phyloP scores from a whole-genome alignment of 1,284 basidiomycete genomes.

The Phaffia rhodozyma region DNA sequence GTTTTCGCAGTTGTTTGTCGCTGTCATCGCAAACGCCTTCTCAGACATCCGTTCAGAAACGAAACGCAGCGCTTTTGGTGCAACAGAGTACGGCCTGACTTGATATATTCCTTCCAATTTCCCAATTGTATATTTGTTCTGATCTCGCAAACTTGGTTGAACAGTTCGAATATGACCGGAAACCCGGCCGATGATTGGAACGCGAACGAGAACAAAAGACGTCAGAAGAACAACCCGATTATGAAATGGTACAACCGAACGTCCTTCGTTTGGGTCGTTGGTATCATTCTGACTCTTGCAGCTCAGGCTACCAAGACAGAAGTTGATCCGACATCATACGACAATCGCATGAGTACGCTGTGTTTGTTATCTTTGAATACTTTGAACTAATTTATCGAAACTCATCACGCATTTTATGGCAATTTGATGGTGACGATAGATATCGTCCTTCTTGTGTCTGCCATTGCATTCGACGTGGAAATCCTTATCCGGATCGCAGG shows the following conservation, averaged over 20 bases:
- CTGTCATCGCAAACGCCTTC: constrained; percentile 93
- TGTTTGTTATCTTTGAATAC: neutral
- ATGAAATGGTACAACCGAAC: constrained; percentile 28
- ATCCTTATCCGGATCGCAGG: constrained; percentile 65
- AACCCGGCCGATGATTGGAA: neutral
- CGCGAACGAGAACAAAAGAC: constrained; percentile 26
- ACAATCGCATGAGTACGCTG: constrained; percentile 35
- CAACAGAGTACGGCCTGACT: constrained; percentile 44
- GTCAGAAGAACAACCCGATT: constrained; percentile 49
- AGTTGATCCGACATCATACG: constrained; percentile 41
- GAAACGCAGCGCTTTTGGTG: constrained; percentile 85
- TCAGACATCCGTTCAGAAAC: constrained; percentile 78
- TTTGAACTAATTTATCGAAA: neutral
- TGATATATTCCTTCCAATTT: constrained; percentile 11
- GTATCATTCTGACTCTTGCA: constrained; percentile 42
- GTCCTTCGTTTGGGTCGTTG: neutral
- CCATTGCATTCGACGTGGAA: constrained; percentile 77
- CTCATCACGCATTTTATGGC: neutral
- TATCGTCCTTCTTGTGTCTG: constrained; percentile 64
- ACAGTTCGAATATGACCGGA: neutral
- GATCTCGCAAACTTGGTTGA: neutral
- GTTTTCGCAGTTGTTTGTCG: constrained; percentile 69
- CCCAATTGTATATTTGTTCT: neutral
- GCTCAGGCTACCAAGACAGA: constrained; percentile 66
- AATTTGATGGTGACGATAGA: constrained; percentile 34